A percentile compares a stretch with the other conserved stretches of the same genome.
Evolutionary conservation across 2,329 filamentous ascomycete genomes (phyloP).

Genomic region (Fusarium sp.): DNA sequence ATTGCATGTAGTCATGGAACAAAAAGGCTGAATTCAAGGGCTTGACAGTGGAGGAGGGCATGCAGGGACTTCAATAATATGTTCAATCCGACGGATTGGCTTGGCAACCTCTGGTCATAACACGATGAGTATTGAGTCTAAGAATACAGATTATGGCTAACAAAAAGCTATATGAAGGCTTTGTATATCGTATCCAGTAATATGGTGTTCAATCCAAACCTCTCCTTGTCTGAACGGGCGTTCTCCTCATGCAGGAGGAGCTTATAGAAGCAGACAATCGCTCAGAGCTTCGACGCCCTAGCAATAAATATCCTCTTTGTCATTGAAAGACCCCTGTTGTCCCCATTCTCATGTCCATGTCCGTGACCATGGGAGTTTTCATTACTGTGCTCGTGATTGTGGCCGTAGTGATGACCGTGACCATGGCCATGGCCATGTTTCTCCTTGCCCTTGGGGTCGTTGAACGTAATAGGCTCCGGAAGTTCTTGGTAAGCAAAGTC

Average conservation of each 20-base stretch:
- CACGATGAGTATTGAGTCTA: no score
- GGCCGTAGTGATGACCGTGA: conserved; percentile 15
- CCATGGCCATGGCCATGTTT: conserved; percentile 20
- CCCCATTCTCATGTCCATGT: conserved; percentile 23
- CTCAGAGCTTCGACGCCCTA: conserved; percentile 59
- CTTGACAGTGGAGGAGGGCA: no score
- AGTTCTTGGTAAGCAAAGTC: conserved; percentile 71
- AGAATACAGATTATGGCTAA: no score
- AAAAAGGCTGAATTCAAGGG: no score
- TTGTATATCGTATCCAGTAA: no score
- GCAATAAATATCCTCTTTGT: conserved; percentile 60
- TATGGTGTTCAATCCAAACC: neutral
- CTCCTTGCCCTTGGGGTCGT: conserved; percentile 20
- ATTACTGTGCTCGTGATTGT: conserved; percentile 19
- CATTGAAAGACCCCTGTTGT: conserved; percentile 4
- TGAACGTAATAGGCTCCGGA: conserved; percentile 64
- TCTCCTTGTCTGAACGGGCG: no score
- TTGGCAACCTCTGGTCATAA: no score
- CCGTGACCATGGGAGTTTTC: conserved; percentile 19
- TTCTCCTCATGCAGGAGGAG: neutral
- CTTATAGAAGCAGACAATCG: neutral
- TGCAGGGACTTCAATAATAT: no score
- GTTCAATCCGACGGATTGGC: no score
- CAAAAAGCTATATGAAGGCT: no score
- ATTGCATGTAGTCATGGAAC: neutral